These are phyloP conservation scores for Eragrostis nindensis DNA, from an alignment of 176 grass and related monocot genomes.

Conservation along the genomic window DNA sequence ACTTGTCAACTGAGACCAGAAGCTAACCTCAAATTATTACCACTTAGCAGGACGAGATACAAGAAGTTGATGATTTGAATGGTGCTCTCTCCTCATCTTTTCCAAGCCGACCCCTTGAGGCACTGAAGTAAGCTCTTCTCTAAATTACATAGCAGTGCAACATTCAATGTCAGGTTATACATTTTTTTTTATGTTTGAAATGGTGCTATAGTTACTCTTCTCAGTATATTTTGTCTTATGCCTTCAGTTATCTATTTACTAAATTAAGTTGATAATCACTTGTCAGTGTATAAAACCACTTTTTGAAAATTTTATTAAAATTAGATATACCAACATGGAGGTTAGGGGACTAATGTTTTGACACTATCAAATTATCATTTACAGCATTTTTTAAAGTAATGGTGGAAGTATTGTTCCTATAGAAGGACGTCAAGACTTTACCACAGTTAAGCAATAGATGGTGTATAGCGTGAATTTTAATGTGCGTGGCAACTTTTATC, in stretches of 20 bases:
- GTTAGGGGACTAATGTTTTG: neutral
- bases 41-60: conserved; percentile 63
- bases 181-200: conserved; percentile 29
- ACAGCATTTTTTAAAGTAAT: neutral
- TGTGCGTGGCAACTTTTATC: neutral
- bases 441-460: neutral
- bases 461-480: neutral
- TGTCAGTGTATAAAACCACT: neutral
- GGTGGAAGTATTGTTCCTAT: neutral
- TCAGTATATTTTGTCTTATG: neutral
- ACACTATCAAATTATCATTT: neutral
- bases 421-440: neutral
- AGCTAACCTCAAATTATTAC: conserved; percentile 25
- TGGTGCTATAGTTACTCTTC: neutral
- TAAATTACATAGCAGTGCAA: neutral
- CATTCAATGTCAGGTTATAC: conserved; percentile 22
- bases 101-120: conserved; percentile 75
- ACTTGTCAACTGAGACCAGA: conserved; percentile 4
- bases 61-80: conserved; percentile 78
- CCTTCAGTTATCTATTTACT: conserved; percentile 31
- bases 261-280: neutral
- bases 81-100: conserved; percentile 75
- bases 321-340: conserved; percentile 1
- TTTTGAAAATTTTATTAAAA: conserved; percentile 11
- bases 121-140: conserved; percentile 72